These are phyloP conservation scores for Cutaneotrichosporon sp. DNA, from an alignment of 1,284 basidiomycete genomes.

Conservation along the genomic window DNA sequence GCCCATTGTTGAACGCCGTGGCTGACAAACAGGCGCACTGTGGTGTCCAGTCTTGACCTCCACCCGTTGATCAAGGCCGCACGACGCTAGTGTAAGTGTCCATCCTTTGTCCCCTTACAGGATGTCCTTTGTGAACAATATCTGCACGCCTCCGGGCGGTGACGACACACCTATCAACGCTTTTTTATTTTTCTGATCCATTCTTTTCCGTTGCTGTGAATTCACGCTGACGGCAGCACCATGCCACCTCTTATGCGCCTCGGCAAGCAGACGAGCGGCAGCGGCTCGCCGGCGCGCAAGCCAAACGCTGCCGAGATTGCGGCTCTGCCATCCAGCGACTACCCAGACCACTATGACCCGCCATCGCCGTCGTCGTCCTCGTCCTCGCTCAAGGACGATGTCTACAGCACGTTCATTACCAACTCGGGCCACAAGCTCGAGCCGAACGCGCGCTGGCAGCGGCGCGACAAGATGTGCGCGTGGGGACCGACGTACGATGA, in stretches of 20 bases:
- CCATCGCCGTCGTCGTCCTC: slow-evolving; percentile 28
- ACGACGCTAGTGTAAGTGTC: background rate
- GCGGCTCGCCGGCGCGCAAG: too few species aligned
- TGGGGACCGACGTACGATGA: slow-evolving; percentile 46
- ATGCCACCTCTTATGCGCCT: background rate
- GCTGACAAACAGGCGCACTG: slow-evolving; percentile 1
- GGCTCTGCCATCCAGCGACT: slow-evolving; percentile 38
- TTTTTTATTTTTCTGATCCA: slow-evolving; percentile 14
- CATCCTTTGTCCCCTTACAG: slow-evolving; percentile 3
- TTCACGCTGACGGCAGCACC: slow-evolving; percentile 6
- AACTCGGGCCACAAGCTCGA: slow-evolving; percentile 46
- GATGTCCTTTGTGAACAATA: slow-evolving; percentile 25
- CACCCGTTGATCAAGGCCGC: background rate
- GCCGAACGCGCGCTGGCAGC: slow-evolving; percentile 36
- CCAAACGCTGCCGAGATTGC: background rate
- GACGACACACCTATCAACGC: slow-evolving; percentile 27
- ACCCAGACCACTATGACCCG: slow-evolving; percentile 33
- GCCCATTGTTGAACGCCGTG: background rate
- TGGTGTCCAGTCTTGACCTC: background rate
- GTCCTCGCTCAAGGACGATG: slow-evolving; percentile 18
- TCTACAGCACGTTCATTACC: slow-evolving; percentile 22
- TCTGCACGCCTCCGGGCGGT: slow-evolving; percentile 22
- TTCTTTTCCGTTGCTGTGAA: background rate
- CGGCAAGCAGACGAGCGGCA: too few species aligned
- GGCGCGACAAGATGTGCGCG: slow-evolving; percentile 44